Base-by-base conservation (phyloP, 1,284 basidiomycete species). In the Cutaneotrichosporon curvatum region DNA sequence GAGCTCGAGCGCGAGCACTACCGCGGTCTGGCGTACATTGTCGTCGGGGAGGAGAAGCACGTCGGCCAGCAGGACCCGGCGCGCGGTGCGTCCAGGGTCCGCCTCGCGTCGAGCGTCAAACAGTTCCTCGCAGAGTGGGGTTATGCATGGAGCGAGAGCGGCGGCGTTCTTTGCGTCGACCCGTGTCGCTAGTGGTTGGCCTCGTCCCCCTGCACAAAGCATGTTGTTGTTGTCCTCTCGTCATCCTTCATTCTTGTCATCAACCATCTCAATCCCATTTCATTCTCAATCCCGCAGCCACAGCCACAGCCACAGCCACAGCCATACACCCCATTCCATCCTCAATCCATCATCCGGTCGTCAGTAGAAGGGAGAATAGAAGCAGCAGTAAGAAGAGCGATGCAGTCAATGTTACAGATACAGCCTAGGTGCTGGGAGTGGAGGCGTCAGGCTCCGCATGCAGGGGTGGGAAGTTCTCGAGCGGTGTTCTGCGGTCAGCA, bases 31-130 rank as follows among this genome's bases (percentile, higher is more conserved):
- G 82, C 80, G 16, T 98, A 86, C 66, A 72, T 90, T 20, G 79
- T 97, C 28, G 87, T 97, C 4, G 94, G 95, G 10, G 89, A 95
- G 69, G 90, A 92, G 68, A 92, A 90, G 70, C 94, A 97, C 67
- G 90, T 87, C 1, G 91, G 87, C 2, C 85, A 81, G 23, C 87
- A 91, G 62, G 87, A 91, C 62, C 74, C 79, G 14, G 79, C 77
- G 12, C 79, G 88, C 40, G 87, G 90, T 31, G 80, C 87, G 2
- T 86, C 85, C 25, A 83, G 87, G 51, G 78, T 81, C 15, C 82
- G 90, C 11, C 76, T 97, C 11, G 85, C 83, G 4, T 79, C 83
- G 2, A 86, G 85, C 15, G 82, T 96, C 35, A 83, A 86, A 57
- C 86, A 89, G 65, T 94, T 85, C 81, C 73, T 96, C 39, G 84